Evolutionary conservation across 495 filamentous ascomycete species (phyloP), one percentile per base, ranked within the genome.

Genomic region (Xylaria acuta): DNA sequence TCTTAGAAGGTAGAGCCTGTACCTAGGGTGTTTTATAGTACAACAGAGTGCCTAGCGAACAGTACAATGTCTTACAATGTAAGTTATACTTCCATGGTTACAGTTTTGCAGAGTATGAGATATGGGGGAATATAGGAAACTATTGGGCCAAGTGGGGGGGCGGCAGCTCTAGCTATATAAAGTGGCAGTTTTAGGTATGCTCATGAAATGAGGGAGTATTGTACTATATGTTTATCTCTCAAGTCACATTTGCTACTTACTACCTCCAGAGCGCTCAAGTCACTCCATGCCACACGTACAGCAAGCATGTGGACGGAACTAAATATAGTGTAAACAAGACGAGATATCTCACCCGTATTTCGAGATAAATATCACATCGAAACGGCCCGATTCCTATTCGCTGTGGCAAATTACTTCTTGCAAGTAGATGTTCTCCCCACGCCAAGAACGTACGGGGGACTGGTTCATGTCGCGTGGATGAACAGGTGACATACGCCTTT

Each of bases 371-470:
- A 30, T 40, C 14, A 40, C 60, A 18, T 43, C n/a, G 14, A 18
- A 43, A 40, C 36, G 60, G 60, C 36, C 60, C 60, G 60, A 64
- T 41, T 30, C 22, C 60, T 43, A 45, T 30, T 36, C 40, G 38
- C 41, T 16, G 7, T 34, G 25, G 6, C 63, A 34, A 34, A 65
- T 30, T 27, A 32, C 38, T 65, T 41, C 11, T 30, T n/a, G 45
- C 11, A 14, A 8, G 11, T 30, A 6, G n/a, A 43, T 43, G 11
- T 25, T 43, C 64, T 53, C 11, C 32, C 41, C 38, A 7, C 62
- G 41, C 36, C 62, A 47, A 64, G 62, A 40, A 16, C 22, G 8
- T n/a, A 22, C 5, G 40, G 14, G n/a, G 41, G 41, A 67, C 14
- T 38, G 4, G 16, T 45, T 16, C 9, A 38, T 14, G 20, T 53